phyloP scores from a whole-genome alignment of 1,284 basidiomycete species.

The Sanguinoderma infundibulare region DNA sequence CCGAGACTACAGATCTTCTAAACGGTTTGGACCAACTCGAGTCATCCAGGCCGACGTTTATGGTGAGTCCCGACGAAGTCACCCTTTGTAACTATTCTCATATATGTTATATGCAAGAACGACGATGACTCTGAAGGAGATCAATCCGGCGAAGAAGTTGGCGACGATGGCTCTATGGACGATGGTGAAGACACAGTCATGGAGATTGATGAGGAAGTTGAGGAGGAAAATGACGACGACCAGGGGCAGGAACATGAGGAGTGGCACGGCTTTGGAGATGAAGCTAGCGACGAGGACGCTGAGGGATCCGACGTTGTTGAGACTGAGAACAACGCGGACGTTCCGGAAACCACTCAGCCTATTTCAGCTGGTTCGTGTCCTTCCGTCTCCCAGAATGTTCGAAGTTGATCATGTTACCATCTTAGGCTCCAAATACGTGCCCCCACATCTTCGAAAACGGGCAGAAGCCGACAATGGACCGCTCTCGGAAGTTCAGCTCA shows the following conservation, averaged over 20 bases:
- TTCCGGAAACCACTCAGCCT: background rate
- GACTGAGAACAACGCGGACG: background rate
- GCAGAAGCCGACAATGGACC: slow-evolving; percentile 35
- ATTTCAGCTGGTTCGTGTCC: slow-evolving; percentile 1
- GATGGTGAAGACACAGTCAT: slow-evolving; percentile 18
- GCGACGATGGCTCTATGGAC: slow-evolving; percentile 9
- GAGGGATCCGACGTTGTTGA: background rate
- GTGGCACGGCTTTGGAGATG: slow-evolving; percentile 31
- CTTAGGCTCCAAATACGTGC: slow-evolving; percentile 56
- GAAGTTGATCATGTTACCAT: background rate
- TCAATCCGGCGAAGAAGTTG: background rate
- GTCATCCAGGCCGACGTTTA: slow-evolving; percentile 16
- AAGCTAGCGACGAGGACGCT: background rate
- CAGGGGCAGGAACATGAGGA: slow-evolving; percentile 29
- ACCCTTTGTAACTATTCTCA: background rate
- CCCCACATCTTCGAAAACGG: slow-evolving; percentile 64
- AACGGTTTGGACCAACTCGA: slow-evolving; percentile 33
- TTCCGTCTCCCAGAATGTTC: background rate
- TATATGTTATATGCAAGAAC: background rate
- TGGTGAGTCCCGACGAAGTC: background rate
- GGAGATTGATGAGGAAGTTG: slow-evolving; percentile 15
- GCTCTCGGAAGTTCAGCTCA: slow-evolving; percentile 57
- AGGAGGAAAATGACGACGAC: slow-evolving; percentile 12
- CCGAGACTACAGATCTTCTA: slow-evolving; percentile 28
- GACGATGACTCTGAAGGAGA: slow-evolving; percentile 8